Percentiles rank a stretch among this genome's conserved stretches.
These are phyloP conservation scores for Gypsophila paniculata DNA, from an alignment of 179 eudicot genomes.

Conservation along the genomic window DNA sequence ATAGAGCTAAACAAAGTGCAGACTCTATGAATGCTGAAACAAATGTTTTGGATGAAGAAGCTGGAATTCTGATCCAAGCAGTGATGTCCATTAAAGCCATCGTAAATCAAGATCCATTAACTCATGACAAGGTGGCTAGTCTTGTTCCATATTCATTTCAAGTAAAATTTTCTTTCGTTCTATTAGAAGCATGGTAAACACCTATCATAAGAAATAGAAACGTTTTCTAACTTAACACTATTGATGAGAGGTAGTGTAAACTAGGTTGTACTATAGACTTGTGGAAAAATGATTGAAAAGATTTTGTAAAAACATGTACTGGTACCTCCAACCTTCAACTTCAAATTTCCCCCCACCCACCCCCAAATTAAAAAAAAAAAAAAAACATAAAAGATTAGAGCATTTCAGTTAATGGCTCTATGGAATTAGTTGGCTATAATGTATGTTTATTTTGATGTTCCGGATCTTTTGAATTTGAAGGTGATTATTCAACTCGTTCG, in stretches of 20 bases:
- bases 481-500: constrained; percentile 76
- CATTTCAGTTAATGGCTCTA: constrained; percentile 6
- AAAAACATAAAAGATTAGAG: neutral
- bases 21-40: constrained; percentile 40
- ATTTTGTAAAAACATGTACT: neutral
- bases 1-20: constrained; percentile 25
- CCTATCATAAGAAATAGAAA: constrained; percentile 10
- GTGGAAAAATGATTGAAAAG: neutral
- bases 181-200: neutral
- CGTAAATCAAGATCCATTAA: constrained; percentile 63
- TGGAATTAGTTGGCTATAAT: constrained; percentile 13
- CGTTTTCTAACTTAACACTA: neutral
- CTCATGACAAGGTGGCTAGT: constrained; percentile 64
- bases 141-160: constrained; percentile 15
- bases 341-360: too few species aligned
- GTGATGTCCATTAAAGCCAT: constrained; percentile 71
- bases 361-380: too few species aligned
- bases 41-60: constrained; percentile 54
- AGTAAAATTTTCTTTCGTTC: neutral
- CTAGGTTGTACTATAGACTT: neutral
- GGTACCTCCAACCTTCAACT: neutral
- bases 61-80: constrained; percentile 69
- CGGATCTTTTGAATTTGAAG: constrained; percentile 34
- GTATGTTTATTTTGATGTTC: constrained; percentile 20
- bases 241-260: constrained; percentile 11